Conservation (phyloP, 2,329 filamentous ascomycete species). For the Talaromyces sp. region DNA sequence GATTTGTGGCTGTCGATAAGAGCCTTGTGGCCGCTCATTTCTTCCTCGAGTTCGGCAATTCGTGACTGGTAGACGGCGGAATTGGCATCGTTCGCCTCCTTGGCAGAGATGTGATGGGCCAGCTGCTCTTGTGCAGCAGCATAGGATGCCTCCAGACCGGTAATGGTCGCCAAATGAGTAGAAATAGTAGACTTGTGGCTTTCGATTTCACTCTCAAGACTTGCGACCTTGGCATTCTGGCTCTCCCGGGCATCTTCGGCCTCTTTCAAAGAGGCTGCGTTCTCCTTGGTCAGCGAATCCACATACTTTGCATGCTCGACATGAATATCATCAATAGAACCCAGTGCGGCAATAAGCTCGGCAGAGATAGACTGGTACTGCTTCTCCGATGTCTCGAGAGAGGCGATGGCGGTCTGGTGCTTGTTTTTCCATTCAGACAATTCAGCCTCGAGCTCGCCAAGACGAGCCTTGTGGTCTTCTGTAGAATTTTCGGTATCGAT, state of each 20-base stretch:
- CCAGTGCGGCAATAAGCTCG: slow-evolving; percentile 64
- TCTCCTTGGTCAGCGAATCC: slow-evolving; percentile 25
- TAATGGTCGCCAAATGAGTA: slow-evolving; percentile 62
- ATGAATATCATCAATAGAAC: slow-evolving; percentile 46
- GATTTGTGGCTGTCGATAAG: slow-evolving; percentile 14
- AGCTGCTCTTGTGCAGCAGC: slow-evolving; percentile 61
- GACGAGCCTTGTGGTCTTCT: slow-evolving; percentile 49
- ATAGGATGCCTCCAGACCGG: slow-evolving; percentile 69
- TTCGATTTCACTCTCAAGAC: slow-evolving; percentile 68
- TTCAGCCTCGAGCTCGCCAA: slow-evolving; percentile 65
- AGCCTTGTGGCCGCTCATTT: slow-evolving; percentile 53
- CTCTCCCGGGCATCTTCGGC: slow-evolving; percentile 49
- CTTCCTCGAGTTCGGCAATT: slow-evolving; percentile 51
- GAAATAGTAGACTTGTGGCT: slow-evolving; percentile 72
- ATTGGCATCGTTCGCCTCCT: slow-evolving; percentile 51
- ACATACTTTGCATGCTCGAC: slow-evolving; percentile 33
- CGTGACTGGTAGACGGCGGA: slow-evolving; percentile 38
- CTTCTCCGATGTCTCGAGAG: slow-evolving; percentile 66
- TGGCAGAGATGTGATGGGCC: slow-evolving; percentile 58
- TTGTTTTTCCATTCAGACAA: slow-evolving; percentile 69
- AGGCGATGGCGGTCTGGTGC: slow-evolving; percentile 64
- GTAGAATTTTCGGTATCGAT: background rate
- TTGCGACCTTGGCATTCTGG: slow-evolving; percentile 56
- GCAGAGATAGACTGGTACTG: slow-evolving; percentile 66
- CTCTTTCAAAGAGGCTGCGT: slow-evolving; percentile 37